Conservation (phyloP, 768 basidiomycete genomes). For the Antrodiella citrinella region DNA sequence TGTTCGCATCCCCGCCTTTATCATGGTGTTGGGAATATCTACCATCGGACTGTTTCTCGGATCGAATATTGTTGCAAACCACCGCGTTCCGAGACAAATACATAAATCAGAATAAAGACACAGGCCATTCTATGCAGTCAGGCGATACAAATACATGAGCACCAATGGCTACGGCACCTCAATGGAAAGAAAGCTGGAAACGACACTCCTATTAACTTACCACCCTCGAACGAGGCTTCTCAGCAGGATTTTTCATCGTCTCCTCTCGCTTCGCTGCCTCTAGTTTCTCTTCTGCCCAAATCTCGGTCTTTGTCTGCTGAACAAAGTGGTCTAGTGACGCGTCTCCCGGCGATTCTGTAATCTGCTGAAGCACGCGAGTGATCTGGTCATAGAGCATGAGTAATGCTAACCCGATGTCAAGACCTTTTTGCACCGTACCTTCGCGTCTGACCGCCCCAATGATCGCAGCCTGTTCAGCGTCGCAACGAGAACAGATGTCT, state of each 20-base stretch:
- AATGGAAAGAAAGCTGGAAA: too few species aligned
- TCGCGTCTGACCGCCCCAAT: slow-evolving; percentile 41
- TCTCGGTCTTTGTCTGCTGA: slow-evolving; percentile 52
- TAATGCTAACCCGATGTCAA: not conserved
- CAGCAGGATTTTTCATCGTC: slow-evolving; percentile 6
- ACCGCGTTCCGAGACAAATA: not conserved
- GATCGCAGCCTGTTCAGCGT: slow-evolving; percentile 42
- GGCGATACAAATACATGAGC: not conserved
- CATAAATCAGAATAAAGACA: too few species aligned
- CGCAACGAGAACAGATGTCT: slow-evolving; percentile 41
- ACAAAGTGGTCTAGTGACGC: slow-evolving; percentile 38
- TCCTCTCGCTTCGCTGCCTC: slow-evolving; percentile 28
- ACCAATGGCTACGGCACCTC: too few species aligned
- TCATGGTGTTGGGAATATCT: slow-evolving; percentile 75
- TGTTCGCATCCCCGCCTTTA: slow-evolving; percentile 73
- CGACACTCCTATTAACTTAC: not conserved
- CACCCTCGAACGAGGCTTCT: slow-evolving; percentile 5
- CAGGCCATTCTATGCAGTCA: not conserved
- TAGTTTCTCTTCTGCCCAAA: slow-evolving; percentile 64
- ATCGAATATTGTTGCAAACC: slow-evolving; percentile 1
- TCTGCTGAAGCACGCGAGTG: slow-evolving; percentile 40
- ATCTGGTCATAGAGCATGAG: slow-evolving; percentile 30
- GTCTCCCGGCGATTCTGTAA: slow-evolving; percentile 45
- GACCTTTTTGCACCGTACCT: too few species aligned
- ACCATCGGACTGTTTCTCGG: slow-evolving; percentile 71